These are phyloP conservation scores for Apiotrichum gracile DNA, from an alignment of 1,284 basidiomycete species.

Conservation along the genomic window DNA sequence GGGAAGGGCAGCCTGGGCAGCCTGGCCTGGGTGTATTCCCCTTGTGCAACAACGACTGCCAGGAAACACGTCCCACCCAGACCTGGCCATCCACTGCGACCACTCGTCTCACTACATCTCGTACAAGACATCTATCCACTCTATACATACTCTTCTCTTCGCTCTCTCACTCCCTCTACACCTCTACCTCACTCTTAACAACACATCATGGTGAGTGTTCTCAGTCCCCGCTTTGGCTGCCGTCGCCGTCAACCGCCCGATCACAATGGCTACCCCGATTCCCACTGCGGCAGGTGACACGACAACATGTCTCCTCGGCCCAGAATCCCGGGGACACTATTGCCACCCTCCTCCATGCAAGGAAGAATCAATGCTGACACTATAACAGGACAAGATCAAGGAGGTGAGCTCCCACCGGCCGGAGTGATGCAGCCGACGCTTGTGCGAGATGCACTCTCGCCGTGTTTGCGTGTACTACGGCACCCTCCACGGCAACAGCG, in stretches of 20 bases:
- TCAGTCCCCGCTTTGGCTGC: not conserved
- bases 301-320: not conserved
- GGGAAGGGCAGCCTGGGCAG: too few relatives aligned
- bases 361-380: not conserved
- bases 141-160: not conserved
- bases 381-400: slow-evolving; percentile 53
- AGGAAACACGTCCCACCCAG: too few relatives aligned
- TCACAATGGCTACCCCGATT: too few relatives aligned
- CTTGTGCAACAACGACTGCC: too few relatives aligned
- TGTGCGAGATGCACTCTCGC: not conserved
- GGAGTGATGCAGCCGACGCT: not conserved
- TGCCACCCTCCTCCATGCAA: not conserved
- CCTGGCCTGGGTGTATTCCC: too few relatives aligned
- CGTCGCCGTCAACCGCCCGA: not conserved
- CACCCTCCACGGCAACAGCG: not conserved
- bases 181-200: not conserved
- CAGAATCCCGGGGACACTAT: not conserved
- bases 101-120: too few relatives aligned
- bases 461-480: not conserved
- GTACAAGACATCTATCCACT: not conserved
- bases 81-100: too few relatives aligned
- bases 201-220: not conserved
- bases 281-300: not conserved
- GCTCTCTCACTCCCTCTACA: too few relatives aligned
- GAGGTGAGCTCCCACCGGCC: slow-evolving; percentile 43